Evolutionary conservation across 2,329 filamentous ascomycete genomes (phyloP), one percentile per base, ranked within the genome.

Genomic region (Macroventuria anomochaeta): DNA sequence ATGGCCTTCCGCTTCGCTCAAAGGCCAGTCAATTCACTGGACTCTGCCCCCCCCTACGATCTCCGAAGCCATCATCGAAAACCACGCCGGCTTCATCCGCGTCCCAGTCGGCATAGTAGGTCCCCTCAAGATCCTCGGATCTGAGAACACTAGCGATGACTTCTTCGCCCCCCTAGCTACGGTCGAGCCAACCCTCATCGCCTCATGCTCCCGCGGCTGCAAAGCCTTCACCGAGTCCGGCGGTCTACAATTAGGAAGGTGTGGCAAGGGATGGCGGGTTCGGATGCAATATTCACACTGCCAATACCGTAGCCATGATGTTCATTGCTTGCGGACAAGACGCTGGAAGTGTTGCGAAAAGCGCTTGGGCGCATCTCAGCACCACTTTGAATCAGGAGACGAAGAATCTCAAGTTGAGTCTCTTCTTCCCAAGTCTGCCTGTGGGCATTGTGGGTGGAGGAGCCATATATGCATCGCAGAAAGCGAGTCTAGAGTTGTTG

Each of bases 141-240:
- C 46, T 11, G 17, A n/a, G 8, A 21, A 26, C 3, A 46, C 23
- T 3, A 7, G 36, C 36, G 21, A 17, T n/a, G 17, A 26, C 17
- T 61, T 67, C 25, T 63, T 59, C 41, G 69, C 64, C 0, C 69
- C 70, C 8, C 54, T 73, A 13, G 69, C 69, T 8, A 73, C 68
- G 3, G 54, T 57, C 11, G 67, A 73, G 37, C 59, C 68, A 3
- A 65, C 65, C 2, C 46, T 71, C 12, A 57, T 71, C 7, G 68
- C 65, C 3, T 66, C 64, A 34, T 73, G 69, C 46, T 67, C 67
- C 2, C 57, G 68, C 15, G 70, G 70, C 15, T 67, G 68, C 46
- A 71, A 71, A 43, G 49, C 58, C 2, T 58, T 71, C 15, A 65
- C 62, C 21, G 40, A 48, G 10, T 53, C 48, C 34, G 59, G 63